These are phyloP conservation scores for Plectranthus barbatus DNA, from an alignment of 257 asterid species.

Conservation along the genomic window DNA sequence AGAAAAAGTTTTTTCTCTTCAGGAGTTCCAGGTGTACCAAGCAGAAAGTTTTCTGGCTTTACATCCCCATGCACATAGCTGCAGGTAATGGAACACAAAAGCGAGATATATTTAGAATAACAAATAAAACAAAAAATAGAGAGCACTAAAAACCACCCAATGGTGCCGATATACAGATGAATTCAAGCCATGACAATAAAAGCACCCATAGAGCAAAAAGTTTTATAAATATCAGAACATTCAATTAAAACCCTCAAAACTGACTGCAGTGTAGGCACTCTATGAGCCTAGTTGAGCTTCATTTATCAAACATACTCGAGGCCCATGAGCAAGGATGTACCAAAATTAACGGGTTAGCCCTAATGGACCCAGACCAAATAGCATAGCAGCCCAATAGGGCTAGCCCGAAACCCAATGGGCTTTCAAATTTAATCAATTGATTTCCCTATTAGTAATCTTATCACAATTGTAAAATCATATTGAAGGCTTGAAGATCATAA, in stretches of 20 bases:
- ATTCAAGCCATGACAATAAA: neutral
- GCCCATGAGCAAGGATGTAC: neutral
- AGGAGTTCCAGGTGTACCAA: slow-evolving; percentile 70
- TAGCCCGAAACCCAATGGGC: no score
- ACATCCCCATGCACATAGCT: slow-evolving; percentile 95
- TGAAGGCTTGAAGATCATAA: no score
- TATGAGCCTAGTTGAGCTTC: neutral
- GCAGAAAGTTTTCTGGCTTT: slow-evolving; percentile 93
- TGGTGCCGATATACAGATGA: neutral
- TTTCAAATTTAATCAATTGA: no score
- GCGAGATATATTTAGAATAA: neutral
- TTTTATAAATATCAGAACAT: neutral
- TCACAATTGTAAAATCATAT: no score
- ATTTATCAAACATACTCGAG: neutral
- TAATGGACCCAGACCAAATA: no score
- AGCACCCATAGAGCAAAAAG: neutral
- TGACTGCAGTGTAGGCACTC: neutral
- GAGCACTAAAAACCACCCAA: neutral
- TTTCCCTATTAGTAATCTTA: no score
- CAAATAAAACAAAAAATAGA: neutral
- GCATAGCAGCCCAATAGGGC: no score
- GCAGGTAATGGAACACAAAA: slow-evolving; percentile 12
- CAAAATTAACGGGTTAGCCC: no score
- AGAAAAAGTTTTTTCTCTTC: slow-evolving; percentile 74
- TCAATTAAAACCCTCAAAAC: neutral